Evolutionary conservation across 306 rosid genomes (phyloP), one percentile per base, ranked within the genome.

Genomic region (Pueraria montana): DNA sequence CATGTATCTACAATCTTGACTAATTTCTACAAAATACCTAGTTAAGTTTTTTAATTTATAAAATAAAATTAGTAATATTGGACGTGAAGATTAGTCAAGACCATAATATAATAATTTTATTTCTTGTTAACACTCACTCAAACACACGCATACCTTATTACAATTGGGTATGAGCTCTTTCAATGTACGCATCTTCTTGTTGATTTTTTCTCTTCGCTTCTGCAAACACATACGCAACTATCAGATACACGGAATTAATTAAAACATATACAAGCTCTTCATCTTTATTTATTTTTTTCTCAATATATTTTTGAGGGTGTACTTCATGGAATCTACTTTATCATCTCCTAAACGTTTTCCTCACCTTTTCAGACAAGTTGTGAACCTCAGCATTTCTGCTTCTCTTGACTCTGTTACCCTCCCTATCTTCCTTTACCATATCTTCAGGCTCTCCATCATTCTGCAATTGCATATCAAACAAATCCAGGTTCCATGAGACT

Each of bases 91-190:
- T 34, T 30, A 30, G 34, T 30, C 34, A 30, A 4, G 4, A 30
- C 34, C 34, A 30, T 30, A 30, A 4, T 3, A 30, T n/a, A n/a
- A n/a, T n/a, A n/a, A n/a, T n/a, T n/a, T n/a, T 34, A 34, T 34
- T 34, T 34, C 40, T 34, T 34, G 40, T 5, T 34, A 34, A 34
- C 5, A 34, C n/a, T n/a, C 14, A 43, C 52, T 30, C 56, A 13
- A 2, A 48, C 12, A 56, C 50, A 65, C 74, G n/a, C 43, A 21
- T 9, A 90, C 94, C 91, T 87, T 88, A 3, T 85, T 71, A 82
- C 90, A 90, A 72, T 88, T 84, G 24, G 94, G 94, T 82, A 90
- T 90, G 66, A 90, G 89, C 9, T 88, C 83, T 71, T 85, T 83
- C 73, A 90, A 67, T 71, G 74, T 72, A 11, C 81, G 87, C 83